Conservation (phyloP, 2,329 filamentous ascomycete species). For the Penicillium nordicum region DNA sequence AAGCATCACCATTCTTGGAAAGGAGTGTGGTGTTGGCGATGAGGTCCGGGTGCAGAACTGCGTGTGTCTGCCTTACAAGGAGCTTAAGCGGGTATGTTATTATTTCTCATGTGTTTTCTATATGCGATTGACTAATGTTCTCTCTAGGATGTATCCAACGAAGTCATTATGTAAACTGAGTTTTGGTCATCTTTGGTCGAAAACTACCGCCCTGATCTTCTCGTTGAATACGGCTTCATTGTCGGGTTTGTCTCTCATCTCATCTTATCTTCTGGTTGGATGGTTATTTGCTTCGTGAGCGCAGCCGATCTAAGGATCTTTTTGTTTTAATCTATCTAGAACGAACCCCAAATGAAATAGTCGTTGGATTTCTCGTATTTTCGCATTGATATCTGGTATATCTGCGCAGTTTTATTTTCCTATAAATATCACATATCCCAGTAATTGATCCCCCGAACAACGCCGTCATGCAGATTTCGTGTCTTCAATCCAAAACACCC, state of each 20-base stretch:
- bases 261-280: constrained; percentile 15
- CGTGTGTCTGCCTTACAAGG: constrained; percentile 95
- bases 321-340: constrained; percentile 13
- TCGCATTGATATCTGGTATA: neutral
- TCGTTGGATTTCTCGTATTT: constrained; percentile 2
- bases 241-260: constrained; percentile 3
- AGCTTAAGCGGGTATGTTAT: constrained; percentile 88
- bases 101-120: neutral
- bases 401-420: neutral
- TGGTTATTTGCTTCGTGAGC: constrained; percentile 18
- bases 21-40: constrained; percentile 90
- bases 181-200: constrained; percentile 10
- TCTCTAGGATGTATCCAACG: constrained; percentile 43
- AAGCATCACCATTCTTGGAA: constrained; percentile 94
- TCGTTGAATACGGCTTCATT: constrained; percentile 17
- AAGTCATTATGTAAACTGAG: constrained; percentile 78
- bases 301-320: constrained; percentile 10
- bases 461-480: neutral
- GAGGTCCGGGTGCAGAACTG: constrained; percentile 97
- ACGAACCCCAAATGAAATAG: constrained; percentile 10
- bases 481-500: neutral
- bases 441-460: neutral
- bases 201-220: constrained; percentile 19
- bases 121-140: constrained; percentile 1
- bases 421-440: neutral